Base-by-base conservation (phyloP, 2,329 filamentous ascomycete species). In the Arthrobotrys musiformis region DNA sequence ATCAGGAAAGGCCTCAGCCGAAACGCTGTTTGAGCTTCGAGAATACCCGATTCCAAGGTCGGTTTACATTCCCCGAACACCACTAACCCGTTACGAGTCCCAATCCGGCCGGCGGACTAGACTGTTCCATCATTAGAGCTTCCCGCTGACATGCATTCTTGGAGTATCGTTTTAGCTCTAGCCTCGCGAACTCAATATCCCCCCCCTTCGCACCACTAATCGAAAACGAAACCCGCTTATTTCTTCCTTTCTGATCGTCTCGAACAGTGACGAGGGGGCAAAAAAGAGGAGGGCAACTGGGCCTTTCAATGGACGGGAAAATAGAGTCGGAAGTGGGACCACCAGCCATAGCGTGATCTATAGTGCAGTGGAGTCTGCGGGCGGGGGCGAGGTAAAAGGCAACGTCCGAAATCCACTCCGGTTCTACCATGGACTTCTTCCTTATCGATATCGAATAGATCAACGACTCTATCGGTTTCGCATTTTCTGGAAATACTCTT, bases 261-360 rank as follows among this genome's bases (percentile, higher is more conserved):
- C 72, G 72, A 76, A 62, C 30, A 30, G 1, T 11, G 28, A 19
- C 28, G 50, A 33, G 26, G 17, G 28, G 35, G 46, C 26, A 11
- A 33, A 11, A 33, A 22, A 52, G 33, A 58, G 54, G 15, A 15
- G 26, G 54, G n/a, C 50, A 37, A 40, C 4, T n/a, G n/a, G 15
- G 37, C 37, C 68, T 52, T 58, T 68, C 46, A 70, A 68, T 76
- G 72, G 64, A 76, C 58, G 72, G 72, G 63, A 70, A 76, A 74
- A 40, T 58, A 40, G 30, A 58, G 30, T 58, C 33, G 54, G 54
- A 58, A 33, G 54, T 58, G 54, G 54, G 54, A 40, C 54, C 19
- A 30, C 48, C n/a, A 56, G 50, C 26, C 19, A 66, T 69, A 66
- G 26, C 72, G 30, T 50, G 50, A 54, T 54, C 35, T 26, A 58